Base-by-base conservation (phyloP, 495 filamentous ascomycete genomes). In the Neurospora tetrasperma region DNA sequence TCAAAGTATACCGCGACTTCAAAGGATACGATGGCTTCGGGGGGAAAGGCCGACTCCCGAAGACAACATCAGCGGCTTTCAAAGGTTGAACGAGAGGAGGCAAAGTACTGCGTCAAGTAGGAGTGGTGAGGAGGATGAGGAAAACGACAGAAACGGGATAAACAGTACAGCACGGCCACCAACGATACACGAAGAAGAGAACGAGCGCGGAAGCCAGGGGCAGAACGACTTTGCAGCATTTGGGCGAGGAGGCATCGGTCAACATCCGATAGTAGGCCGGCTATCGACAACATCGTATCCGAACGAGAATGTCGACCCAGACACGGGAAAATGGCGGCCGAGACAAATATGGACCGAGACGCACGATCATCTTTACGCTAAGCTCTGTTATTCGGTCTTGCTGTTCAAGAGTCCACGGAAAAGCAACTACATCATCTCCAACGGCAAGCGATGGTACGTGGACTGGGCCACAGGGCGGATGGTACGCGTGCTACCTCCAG, bases 301-400 rank as follows among this genome's bases (percentile, higher is more conserved):
- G 46, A 80, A 83, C 75, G 79, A 80, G 46, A 75, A 75, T 68
- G 74, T 80, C 74, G 80, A 82, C 73, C 75, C 78, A 3, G 77
- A 76, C 16, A 81, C 76, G 69, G 80, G 84, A 11, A 89, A 89
- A 79, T 89, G 86, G 86, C 70, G 71, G 23, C 87, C 87, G 4
- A 77, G 76, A 20, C 84, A 84, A 72, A 75, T 75, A 20, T 83
- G 84, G 82, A 85, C 84, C 12, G 73, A 75, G 18, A 83, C 83
- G 59, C 85, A 86, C 75, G 85, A 88, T 76, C 80, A 86, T 73
- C 77, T 85, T 16, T 89, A 88, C 73, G 86, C 86, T 18, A 84
- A 83, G 69, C 78, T 86, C 3, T 89, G 87, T 75, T 87, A 87
- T 79, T 79, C 85, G 6, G 82, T 85, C 20, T 79, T 89, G 14